These are phyloP conservation scores for Mortierella sp. DNA, from an alignment of 371 early-diverging fungal genomes.

Conservation along the genomic window DNA sequence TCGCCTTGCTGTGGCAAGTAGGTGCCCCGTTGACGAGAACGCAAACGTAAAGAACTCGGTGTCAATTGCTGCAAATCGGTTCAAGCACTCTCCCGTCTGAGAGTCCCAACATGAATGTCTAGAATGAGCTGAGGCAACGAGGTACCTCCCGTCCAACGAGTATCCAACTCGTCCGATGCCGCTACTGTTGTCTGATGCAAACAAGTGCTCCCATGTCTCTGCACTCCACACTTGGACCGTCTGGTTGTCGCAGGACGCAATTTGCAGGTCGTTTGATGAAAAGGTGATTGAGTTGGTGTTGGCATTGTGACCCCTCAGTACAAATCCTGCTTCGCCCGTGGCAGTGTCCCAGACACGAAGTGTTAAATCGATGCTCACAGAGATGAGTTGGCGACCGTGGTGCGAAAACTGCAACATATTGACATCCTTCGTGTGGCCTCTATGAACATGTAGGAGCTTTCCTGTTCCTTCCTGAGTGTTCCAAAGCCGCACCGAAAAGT, in stretches of 20 bases:
- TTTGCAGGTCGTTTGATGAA: not conserved
- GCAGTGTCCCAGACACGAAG: slow-evolving; percentile 17
- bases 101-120: not conserved
- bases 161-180: not conserved
- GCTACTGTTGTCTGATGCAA: not conserved
- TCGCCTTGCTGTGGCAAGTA: too few species aligned
- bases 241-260: not conserved
- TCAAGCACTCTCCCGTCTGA: not conserved
- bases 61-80: not conserved
- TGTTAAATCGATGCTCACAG: slow-evolving; percentile 5
- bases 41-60: too few species aligned
- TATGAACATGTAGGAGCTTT: not conserved
- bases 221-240: not conserved
- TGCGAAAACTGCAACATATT: not conserved
- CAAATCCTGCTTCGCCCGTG: not conserved
- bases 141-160: not conserved
- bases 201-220: not conserved
- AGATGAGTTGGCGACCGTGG: slow-evolving; percentile 1
- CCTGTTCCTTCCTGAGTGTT: not conserved
- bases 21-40: too few species aligned
- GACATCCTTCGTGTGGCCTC: not conserved
- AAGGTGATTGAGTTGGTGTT: not conserved
- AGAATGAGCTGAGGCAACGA: not conserved
- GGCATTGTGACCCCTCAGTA: not conserved
- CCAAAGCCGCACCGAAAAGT: not conserved